These are phyloP conservation scores for Periconia sp. DNA, from an alignment of 2,329 filamentous ascomycete genomes.

Conservation along the genomic window DNA sequence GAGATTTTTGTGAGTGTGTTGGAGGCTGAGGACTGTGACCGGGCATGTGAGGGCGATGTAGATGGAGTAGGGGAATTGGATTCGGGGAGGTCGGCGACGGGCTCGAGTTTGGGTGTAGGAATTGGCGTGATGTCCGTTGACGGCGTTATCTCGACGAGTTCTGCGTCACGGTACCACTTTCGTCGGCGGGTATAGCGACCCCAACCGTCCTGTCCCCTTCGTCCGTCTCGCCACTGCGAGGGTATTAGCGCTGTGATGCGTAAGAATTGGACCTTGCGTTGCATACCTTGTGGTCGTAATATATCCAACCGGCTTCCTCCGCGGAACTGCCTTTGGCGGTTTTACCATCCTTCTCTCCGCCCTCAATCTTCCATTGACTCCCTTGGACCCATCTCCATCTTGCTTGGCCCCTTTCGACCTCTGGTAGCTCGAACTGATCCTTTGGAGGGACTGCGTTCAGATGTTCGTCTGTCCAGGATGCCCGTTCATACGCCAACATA, in stretches of 20 bases:
- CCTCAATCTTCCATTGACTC: conserved; percentile 85
- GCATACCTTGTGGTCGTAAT: conserved; percentile 90
- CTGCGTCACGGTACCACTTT: conserved; percentile 96
- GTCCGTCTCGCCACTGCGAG: conserved; percentile 81
- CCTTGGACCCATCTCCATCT: conserved; percentile 82
- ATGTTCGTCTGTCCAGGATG: conserved; percentile 95
- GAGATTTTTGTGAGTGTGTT: conserved; percentile 22
- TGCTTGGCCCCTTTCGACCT: conserved; percentile 64
- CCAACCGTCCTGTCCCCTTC: conserved; percentile 86
- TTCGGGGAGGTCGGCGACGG: conserved; percentile 27
- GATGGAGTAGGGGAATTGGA: conserved; percentile 12
- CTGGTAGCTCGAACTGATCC: conserved; percentile 69
- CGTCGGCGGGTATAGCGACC: conserved; percentile 87
- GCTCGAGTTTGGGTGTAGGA: conserved; percentile 42
- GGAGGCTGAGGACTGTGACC: conserved; percentile 13
- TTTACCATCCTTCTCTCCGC: conserved; percentile 51
- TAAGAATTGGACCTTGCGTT: background rate
- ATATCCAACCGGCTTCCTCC: conserved; percentile 82
- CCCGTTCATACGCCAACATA: conserved; percentile 85
- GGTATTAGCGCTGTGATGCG: conserved; percentile 11
- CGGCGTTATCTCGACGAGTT: conserved; percentile 74
- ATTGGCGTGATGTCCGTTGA: conserved; percentile 49
- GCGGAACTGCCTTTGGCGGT: conserved; percentile 39
- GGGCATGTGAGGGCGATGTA: background rate
- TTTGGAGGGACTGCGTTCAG: conserved; percentile 76